Evolutionary conservation across 1,139 yeast species (phyloP), one percentile per base, ranked within the genome.

Genomic region (Suhomyces bribrorum): DNA sequence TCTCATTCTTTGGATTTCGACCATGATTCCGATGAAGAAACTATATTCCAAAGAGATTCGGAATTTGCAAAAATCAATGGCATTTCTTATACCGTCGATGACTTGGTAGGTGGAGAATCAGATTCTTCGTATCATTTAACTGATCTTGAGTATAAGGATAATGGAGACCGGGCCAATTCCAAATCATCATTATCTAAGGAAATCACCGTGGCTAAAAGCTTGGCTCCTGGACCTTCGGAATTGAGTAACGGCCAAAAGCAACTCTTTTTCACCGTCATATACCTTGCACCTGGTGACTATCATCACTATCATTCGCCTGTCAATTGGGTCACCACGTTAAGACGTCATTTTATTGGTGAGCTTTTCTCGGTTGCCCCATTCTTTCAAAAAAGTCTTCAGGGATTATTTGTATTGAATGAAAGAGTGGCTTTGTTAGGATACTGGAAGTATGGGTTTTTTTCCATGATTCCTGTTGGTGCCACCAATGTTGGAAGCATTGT

Each of bases 401-500:
- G 95, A 27, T 74, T 94, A 47, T 92, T 94, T 59, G 89, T 90
- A 6, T 70, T 94, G 52, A 94, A 94, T 60, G 99, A 94, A 65
- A 77, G 99, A 53, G 98, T 94, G 7, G 95, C 97, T 0, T 69
- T 94, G 35, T 75, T 94, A 44, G 99, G 99, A 2, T 83, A 87
- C 54, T 94, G 98, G 97, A 86, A 86, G 57, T 78, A 92, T 61
- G 99, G 99, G 0, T 94, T 94, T 58, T 92, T 92, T 67, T 85
- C 95, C 46, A 94, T 94, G 99, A 90, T 96, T 2, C 97, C 98
- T 0, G 98, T 94, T 8, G 99, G 99, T 17, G 99, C 99, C 20
- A 94, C 98, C 5, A 94, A 94, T 61, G 99, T 94, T 27, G 99
- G 99, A 14, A 85, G 95, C 53, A 92, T 94, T 49, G 81, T 86